These are phyloP conservation scores for Malus asiatica DNA, from an alignment of 306 rosid species.

Conservation along the genomic window DNA sequence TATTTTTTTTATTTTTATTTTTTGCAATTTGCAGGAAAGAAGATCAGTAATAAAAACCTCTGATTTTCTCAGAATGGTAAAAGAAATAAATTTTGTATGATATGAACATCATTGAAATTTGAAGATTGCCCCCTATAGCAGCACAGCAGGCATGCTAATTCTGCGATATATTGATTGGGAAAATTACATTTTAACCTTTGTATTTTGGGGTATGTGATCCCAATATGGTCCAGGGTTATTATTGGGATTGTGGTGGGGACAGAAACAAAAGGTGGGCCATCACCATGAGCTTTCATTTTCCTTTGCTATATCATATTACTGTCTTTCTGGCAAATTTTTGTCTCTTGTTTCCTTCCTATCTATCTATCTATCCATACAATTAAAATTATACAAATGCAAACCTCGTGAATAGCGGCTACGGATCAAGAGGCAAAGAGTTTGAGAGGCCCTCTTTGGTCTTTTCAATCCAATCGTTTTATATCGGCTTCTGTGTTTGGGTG, in stretches of 20 bases:
- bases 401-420: background rate
- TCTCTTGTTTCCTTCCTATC: background rate
- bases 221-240: background rate
- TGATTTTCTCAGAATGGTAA: background rate
- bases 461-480: background rate
- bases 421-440: background rate
- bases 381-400: too few species aligned
- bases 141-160: background rate
- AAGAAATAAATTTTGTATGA: background rate
- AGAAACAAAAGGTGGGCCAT: background rate
- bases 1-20: too few species aligned
- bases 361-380: background rate
- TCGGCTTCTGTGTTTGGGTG: background rate
- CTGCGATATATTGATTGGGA: background rate
- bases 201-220: too few species aligned
- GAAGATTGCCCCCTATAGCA: background rate
- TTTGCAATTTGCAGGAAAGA: background rate
- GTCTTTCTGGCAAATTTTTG: background rate
- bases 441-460: background rate
- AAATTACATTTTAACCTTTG: background rate
- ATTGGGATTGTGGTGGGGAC: background rate
- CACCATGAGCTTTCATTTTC: background rate
- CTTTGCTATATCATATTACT: background rate
- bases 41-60: background rate
- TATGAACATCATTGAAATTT: slow-evolving; percentile 7